phyloP scores from a whole-genome alignment of 2,329 filamentous ascomycete species.

The Ceratocystis variospora region DNA sequence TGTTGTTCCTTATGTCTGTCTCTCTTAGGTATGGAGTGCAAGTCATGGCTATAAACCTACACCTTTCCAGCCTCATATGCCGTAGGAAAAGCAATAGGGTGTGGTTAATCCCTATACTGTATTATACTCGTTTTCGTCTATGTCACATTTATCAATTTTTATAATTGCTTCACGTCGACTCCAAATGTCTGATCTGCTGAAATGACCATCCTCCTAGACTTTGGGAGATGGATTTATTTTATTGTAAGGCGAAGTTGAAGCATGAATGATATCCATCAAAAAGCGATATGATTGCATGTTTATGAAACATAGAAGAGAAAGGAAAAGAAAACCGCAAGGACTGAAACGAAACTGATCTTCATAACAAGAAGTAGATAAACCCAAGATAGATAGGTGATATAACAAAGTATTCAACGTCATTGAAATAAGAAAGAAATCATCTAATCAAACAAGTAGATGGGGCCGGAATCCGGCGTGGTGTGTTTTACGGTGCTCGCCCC shows the following conservation, averaged over 20 bases:
- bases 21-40: not conserved
- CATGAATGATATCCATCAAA: not conserved
- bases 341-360: not conserved
- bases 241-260: not conserved
- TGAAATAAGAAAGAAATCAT: not conserved
- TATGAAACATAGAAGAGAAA: not conserved
- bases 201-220: not conserved
- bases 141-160: not conserved
- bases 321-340: not conserved
- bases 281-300: not conserved
- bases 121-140: not conserved
- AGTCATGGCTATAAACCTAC: not conserved
- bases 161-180: not conserved
- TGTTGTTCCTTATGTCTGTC: not conserved
- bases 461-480: not conserved
- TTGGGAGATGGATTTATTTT: not conserved
- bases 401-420: not conserved
- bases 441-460: not conserved
- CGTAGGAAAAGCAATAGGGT: constrained; percentile 2
- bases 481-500: not conserved
- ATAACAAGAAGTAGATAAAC: not conserved
- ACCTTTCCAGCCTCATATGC: not conserved
- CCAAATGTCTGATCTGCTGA: not conserved
- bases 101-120: not conserved
- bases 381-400: not conserved